Evolutionary conservation across 768 basidiomycete genomes (phyloP).

Genomic region (Xerocomus spinulosus): DNA sequence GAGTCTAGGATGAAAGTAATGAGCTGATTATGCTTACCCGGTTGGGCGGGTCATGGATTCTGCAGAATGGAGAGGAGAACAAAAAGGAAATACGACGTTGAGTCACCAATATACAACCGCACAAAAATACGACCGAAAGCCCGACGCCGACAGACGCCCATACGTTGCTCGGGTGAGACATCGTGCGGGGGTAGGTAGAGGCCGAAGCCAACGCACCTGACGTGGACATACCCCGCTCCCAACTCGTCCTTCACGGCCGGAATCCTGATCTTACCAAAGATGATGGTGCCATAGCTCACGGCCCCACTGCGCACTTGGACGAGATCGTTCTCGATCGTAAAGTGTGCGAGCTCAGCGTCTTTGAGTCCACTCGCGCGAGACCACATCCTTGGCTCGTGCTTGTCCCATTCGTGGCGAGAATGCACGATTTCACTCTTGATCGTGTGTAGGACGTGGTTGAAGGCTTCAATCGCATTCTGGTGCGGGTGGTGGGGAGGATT

Average conservation of each 20-base stretch:
- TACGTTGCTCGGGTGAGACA: background rate
- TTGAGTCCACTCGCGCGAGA: constrained; percentile 48
- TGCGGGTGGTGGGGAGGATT: constrained; percentile 59
- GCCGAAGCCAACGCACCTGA: constrained; percentile 46
- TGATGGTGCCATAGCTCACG: constrained; percentile 65
- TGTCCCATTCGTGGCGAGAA: constrained; percentile 67
- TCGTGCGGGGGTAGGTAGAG: background rate
- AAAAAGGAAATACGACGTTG: constrained; percentile 6
- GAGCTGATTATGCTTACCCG: constrained; percentile 38
- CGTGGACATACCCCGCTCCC: constrained; percentile 65
- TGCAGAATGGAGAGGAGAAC: constrained; percentile 25
- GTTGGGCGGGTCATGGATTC: constrained; percentile 75
- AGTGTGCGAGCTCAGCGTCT: constrained; percentile 49
- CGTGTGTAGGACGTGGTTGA: constrained; percentile 45
- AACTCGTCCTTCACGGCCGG: constrained; percentile 57
- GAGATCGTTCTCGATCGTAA: constrained; percentile 44
- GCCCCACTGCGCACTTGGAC: constrained; percentile 47
- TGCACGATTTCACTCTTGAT: constrained; percentile 66
- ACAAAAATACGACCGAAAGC: constrained; percentile 4
- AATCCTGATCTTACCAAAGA: constrained; percentile 72
- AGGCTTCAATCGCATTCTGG: constrained; percentile 60
- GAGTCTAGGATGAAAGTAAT: background rate
- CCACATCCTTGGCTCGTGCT: constrained; percentile 61
- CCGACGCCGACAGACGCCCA: constrained; percentile 10
- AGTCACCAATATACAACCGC: constrained; percentile 10